phyloP scores from a whole-genome alignment of 1,284 basidiomycete genomes.

The Cyathus olla region DNA sequence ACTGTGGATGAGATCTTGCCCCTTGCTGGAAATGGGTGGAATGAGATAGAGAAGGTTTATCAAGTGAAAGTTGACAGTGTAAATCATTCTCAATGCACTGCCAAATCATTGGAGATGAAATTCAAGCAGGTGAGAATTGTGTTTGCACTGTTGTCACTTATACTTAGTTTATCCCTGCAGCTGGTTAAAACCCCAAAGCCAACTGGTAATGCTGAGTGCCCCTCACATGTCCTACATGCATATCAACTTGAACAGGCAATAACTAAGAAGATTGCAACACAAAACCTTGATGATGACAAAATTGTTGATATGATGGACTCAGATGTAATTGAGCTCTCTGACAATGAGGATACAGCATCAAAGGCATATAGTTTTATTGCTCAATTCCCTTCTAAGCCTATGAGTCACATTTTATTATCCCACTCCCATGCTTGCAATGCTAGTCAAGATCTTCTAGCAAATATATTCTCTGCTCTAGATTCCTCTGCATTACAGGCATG shows the following conservation, averaged over 20 bases:
- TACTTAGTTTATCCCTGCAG: conserved; percentile 4
- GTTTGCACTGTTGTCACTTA: too few species aligned
- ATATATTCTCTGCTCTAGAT: too few species aligned
- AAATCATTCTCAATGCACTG: too few species aligned
- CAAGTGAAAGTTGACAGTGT: too few species aligned
- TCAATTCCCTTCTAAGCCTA: neutral
- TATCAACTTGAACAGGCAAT: conserved; percentile 16
- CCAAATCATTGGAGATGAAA: too few species aligned
- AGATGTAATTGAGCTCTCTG: neutral
- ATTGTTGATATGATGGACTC: conserved; percentile 3
- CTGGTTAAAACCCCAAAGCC: conserved; percentile 12
- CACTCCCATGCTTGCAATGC: neutral
- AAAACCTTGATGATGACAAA: conserved; percentile 13
- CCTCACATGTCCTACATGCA: conserved; percentile 12
- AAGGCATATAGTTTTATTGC: neutral
- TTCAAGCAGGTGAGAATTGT: too few species aligned
- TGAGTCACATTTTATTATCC: neutral
- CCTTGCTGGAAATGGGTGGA: too few species aligned
- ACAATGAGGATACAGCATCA: neutral
- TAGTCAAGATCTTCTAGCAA: neutral
- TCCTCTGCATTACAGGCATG: too few species aligned
- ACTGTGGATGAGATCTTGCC: too few species aligned
- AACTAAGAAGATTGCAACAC: conserved; percentile 10
- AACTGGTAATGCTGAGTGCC: conserved; percentile 11
- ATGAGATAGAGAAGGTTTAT: too few species aligned